Conservation (phyloP, 2,329 filamentous ascomycete species). For the Ophiostoma himal-ulmi region DNA sequence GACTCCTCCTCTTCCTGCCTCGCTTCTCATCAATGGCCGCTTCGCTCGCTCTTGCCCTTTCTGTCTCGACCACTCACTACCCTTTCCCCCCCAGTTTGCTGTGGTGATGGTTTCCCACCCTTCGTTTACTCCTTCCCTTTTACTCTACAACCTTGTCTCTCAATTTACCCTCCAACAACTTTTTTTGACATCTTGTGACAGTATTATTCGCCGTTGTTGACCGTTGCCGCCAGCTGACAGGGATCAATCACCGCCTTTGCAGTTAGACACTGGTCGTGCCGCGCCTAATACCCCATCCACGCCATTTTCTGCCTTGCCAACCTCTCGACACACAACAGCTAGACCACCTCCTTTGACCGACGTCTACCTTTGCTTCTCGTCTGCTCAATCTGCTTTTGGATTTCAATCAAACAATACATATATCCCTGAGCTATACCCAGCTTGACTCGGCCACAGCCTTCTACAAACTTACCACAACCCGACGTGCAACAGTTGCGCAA, state of each 20-base stretch:
- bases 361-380: not conserved
- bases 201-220: not conserved
- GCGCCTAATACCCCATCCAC: not conserved
- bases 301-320: not conserved
- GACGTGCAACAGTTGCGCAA: not conserved
- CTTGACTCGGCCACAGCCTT: not conserved
- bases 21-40: not conserved
- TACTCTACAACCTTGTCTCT: not conserved
- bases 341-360: not conserved
- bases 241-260: not conserved
- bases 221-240: not conserved
- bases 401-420: not conserved
- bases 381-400: not conserved
- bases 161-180: not conserved
- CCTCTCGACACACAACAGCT: not conserved
- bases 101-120: not conserved
- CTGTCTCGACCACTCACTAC: too few species aligned
- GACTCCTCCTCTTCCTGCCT: not conserved
- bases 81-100: not conserved
- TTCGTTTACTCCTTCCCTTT: not conserved
- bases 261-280: not conserved
- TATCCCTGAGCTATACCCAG: not conserved
- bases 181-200: too few species aligned
- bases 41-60: not conserved
- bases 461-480: not conserved